Evolutionary conservation across 352 stramenopile species (phyloP), one percentile per base, ranked within the genome.

Genomic region (Phytopythium cucurbitacearum): DNA sequence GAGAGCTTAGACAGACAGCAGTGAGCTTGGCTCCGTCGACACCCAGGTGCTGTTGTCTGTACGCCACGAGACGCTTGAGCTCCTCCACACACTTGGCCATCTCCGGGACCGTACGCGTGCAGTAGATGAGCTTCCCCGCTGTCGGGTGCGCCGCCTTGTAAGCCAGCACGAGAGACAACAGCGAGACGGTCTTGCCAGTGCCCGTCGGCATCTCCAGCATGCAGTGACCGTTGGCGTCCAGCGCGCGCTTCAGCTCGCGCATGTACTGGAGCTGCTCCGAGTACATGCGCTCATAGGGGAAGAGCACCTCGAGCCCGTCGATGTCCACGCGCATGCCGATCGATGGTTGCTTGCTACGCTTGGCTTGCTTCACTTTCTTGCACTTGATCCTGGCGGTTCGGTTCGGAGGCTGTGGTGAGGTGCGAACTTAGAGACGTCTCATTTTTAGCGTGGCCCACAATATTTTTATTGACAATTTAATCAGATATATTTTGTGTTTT

Each of bases 201-300:
- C 96, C 97, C 43, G 96, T 99, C 21, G 98, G 98, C 97, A 99
- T 99, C 73, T 99, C 97, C 33, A 99, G 71, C 64, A 99, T 90
- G 62, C 85, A 97, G 74, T 99, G 96, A 40, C 96, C 97, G 45
- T 98, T 92, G 1, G 93, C 92, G 64, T 99, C 97, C 34, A 99
- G 73, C 7, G 97, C 85, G 40, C 96, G 89, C 83, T 99, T 99
- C 10, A 99, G 77, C 58, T 98, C 91, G 32, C 94, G 82, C 97
- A 99, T 99, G 76, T 99, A 99, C 65, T 98, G 85, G 60, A 99
- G 97, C 79, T 99, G 98, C 70, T 99, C 98, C 40, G 96, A 75
- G 76, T 99, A 99, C 71, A 99, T 97, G 55, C 77, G 79, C 50
- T 89, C 76, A 55, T 99, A 99, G 40, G 97, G 97, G 68, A 99